phyloP scores from a whole-genome alignment of 257 asterid species.

The Lycium ferocissimum region DNA sequence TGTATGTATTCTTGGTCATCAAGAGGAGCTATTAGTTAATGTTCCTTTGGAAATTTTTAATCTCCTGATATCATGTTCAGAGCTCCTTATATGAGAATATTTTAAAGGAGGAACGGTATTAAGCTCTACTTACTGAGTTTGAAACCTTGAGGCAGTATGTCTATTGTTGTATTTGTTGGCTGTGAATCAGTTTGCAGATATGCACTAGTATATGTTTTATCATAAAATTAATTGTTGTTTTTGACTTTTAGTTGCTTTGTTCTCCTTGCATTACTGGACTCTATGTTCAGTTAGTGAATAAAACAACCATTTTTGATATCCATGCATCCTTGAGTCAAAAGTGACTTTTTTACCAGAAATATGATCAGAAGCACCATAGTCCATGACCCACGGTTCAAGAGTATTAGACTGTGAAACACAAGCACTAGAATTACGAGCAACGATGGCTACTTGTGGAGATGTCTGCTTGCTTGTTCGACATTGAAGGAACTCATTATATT shows the following conservation, averaged over 20 bases:
- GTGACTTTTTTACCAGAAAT: background rate
- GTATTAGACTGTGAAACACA: background rate
- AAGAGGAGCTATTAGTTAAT: background rate
- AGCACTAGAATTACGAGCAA: background rate
- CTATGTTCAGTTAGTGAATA: slow-evolving; percentile 18
- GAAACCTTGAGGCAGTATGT: background rate
- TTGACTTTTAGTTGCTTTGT: slow-evolving; percentile 17
- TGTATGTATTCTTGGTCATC: background rate
- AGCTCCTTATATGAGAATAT: background rate
- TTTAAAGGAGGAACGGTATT: background rate
- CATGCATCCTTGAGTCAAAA: background rate
- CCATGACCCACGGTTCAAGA: background rate
- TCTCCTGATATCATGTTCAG: slow-evolving; percentile 4
- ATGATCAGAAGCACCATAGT: background rate
- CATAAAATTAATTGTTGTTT: background rate
- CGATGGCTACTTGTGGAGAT: background rate
- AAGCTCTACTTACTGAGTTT: background rate
- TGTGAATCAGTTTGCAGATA: slow-evolving; percentile 13
- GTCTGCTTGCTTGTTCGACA: background rate
- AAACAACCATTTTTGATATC: slow-evolving; percentile 18
- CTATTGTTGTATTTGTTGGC: background rate
- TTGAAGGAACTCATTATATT: slow-evolving; percentile 7
- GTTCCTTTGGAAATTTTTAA: background rate
- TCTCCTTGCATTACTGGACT: background rate
- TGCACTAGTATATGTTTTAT: background rate